Conservation (phyloP, 805 yeast species). For the Cyberlindnera mycetangii region DNA sequence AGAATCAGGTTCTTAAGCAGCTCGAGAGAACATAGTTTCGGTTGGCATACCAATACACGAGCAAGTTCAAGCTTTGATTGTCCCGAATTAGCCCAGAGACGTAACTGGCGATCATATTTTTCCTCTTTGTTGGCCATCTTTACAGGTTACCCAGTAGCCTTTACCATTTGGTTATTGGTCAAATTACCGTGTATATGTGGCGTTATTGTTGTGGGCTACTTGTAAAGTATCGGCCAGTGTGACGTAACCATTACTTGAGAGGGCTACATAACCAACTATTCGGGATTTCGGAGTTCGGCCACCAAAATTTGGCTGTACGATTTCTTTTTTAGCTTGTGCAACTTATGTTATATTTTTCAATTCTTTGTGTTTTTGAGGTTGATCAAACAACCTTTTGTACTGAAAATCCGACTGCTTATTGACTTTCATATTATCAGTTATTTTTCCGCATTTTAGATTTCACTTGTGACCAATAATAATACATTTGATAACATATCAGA, state of each 20-base stretch:
- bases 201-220: background rate
- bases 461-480: no score
- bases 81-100: constrained; percentile 83
- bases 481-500: no score
- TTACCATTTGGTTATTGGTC: background rate
- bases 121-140: constrained; percentile 32
- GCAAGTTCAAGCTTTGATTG: constrained; percentile 58
- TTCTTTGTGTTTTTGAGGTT: no score
- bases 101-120: constrained; percentile 81
- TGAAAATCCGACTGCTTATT: no score
- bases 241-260: no score
- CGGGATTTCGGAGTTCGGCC: background rate
- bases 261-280: background rate
- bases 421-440: no score
- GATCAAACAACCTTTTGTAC: no score
- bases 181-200: background rate
- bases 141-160: background rate
- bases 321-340: no score
- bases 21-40: constrained; percentile 61
- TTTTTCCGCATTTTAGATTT: no score
- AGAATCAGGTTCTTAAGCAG: constrained; percentile 72
- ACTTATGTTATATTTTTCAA: no score
- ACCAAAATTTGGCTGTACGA: background rate
- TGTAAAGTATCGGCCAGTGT: no score
- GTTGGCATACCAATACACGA: constrained; percentile 59